Conservation (phyloP, 2,329 filamentous ascomycete genomes). For the Aspergillus sp. region DNA sequence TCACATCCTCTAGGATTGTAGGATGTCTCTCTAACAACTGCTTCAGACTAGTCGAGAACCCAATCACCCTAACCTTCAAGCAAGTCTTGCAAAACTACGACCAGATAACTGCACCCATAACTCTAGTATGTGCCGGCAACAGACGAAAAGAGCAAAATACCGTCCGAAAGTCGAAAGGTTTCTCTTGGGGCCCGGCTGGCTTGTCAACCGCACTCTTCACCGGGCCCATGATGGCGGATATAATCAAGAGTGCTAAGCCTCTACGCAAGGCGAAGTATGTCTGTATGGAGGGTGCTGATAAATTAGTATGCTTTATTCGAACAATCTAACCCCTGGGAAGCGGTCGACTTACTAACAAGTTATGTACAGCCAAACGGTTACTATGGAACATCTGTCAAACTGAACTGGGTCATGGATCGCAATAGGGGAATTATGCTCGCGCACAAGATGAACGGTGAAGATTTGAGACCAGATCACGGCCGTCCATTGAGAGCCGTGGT, state of each 20-base stretch:
- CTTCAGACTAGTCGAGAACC: constrained; percentile 69
- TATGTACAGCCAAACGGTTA: constrained; percentile 70
- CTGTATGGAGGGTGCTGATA: constrained; percentile 89
- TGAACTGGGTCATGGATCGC: constrained; percentile 83
- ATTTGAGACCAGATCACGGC: constrained; percentile 78
- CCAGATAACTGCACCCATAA: constrained; percentile 81
- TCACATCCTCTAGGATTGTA: neutral
- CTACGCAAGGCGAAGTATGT: constrained; percentile 73
- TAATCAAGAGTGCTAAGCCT: constrained; percentile 68
- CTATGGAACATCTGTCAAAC: constrained; percentile 83
- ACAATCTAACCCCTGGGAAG: neutral
- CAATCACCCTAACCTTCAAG: constrained; percentile 68
- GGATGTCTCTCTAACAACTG: constrained; percentile 6
- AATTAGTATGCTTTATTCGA: constrained; percentile 51
- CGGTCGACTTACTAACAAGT: constrained; percentile 8
- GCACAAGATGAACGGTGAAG: constrained; percentile 86
- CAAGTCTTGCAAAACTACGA: constrained; percentile 74
- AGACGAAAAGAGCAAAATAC: constrained; percentile 90
- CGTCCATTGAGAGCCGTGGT: constrained; percentile 80
- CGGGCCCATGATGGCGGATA: constrained; percentile 71
- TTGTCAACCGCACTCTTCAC: constrained; percentile 87
- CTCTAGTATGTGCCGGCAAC: constrained; percentile 89
- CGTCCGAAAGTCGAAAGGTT: constrained; percentile 86
- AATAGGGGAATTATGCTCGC: constrained; percentile 84
- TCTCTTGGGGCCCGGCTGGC: constrained; percentile 89